Evolutionary conservation across 1,284 basidiomycete genomes (phyloP), one percentile per base, ranked within the genome.

Genomic region (Apiotrichum veenhuisii): DNA sequence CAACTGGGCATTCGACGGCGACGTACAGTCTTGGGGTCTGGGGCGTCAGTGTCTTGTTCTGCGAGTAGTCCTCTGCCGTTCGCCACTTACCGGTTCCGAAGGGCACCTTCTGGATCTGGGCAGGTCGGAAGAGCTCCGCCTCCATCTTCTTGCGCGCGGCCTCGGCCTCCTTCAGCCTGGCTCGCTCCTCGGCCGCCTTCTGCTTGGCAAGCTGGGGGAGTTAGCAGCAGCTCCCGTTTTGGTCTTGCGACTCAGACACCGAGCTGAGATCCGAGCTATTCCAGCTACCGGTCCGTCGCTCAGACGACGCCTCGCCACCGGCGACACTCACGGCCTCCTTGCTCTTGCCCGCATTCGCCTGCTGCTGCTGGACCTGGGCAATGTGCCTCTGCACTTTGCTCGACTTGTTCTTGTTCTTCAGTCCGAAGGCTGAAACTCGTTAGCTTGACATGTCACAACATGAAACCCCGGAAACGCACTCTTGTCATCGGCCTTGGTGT

Each of bases 331-430:
- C 77, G 50, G 79, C 71, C 27, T 85, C 88, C 58, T 83, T 86
- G 44, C 86, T 91, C 78, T 94, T 92, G 43, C 91, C 90, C 1
- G 86, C 77, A 67, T 80, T 61, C 38, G 73, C 55, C 55, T 78
- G 73, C 64, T 94, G 89, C 66, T 87, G 83, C 77, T 94, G 85
- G 52, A 97, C 86, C 49, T 82, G 79, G 47, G 85, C 83, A 23
- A 96, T 86, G 63, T 89, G 83, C 71, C 88, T 86, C 80, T 98
- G 89, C 27, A 92, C 94, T 78, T 89, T 97, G 64, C 88, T 81
- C 15, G 90, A 93, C 81, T 93, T 93, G 75, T 93, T 94, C 89
- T 95, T 94, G 80, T 94, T 95, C 83, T 94, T 93, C 85, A 94
- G 82, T 57, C 91, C 91, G 76, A 95, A 95, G 61, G 87, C 54